phyloP scores from a whole-genome alignment of 2,329 filamentous ascomycete species.

The Tricladium varicosporioides region DNA sequence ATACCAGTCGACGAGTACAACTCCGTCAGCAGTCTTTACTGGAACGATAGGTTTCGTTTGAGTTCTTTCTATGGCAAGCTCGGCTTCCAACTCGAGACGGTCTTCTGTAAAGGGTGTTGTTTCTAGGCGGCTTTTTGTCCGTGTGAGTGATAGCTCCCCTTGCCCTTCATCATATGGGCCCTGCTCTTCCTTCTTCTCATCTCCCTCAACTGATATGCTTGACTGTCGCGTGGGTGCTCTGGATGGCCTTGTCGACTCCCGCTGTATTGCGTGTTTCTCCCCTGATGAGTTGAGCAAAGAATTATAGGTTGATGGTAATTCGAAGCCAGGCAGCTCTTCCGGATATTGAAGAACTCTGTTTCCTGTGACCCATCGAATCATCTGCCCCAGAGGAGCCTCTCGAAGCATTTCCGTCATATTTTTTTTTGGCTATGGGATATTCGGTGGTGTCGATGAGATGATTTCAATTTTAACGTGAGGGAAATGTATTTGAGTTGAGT shows the following conservation, averaged over 20 bases:
- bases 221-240: slow-evolving; percentile 17
- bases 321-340: slow-evolving; percentile 56
- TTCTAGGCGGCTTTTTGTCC: slow-evolving; percentile 26
- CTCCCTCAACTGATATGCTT: slow-evolving; percentile 14
- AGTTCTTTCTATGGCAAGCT: slow-evolving; percentile 37
- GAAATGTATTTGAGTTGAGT: too few species aligned
- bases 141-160: slow-evolving; percentile 10
- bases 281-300: slow-evolving; percentile 25
- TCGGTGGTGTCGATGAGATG: too few species aligned
- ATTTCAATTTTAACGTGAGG: not conserved
- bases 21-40: slow-evolving; percentile 44
- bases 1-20: slow-evolving; percentile 54
- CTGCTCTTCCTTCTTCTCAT: slow-evolving; percentile 24
- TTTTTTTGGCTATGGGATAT: not conserved
- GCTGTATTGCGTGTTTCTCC: slow-evolving; percentile 5
- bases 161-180: slow-evolving; percentile 19
- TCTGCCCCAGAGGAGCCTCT: slow-evolving; percentile 57
- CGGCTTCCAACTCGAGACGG: slow-evolving; percentile 38
- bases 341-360: slow-evolving; percentile 56
- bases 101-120: slow-evolving; percentile 36
- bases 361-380: slow-evolving; percentile 52
- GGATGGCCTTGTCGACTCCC: not conserved
- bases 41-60: slow-evolving; percentile 44
- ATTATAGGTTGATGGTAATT: slow-evolving; percentile 45
- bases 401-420: slow-evolving; percentile 40